These are phyloP conservation scores for Plenodomus biglobosus DNA, from an alignment of 2,329 filamentous ascomycete species.

Conservation along the genomic window DNA sequence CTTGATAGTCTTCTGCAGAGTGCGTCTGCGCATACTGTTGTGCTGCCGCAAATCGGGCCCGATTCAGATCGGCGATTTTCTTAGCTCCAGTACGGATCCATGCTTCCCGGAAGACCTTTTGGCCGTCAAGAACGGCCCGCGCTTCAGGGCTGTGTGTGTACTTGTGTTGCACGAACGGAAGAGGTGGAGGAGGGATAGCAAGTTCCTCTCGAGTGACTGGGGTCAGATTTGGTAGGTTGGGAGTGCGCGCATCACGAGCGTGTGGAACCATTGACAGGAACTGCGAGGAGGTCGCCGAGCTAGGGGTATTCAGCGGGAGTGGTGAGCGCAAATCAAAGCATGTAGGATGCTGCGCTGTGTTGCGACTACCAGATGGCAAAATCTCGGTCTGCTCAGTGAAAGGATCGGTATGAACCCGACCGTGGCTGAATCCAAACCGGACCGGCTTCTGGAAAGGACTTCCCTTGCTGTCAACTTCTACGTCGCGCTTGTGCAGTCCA, in stretches of 20 bases:
- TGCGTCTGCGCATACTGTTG: conserved; percentile 1
- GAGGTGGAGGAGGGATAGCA: conserved; percentile 6
- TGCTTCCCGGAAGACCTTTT: conserved; percentile 7
- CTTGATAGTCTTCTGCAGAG: conserved; percentile 1
- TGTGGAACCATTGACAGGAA: not conserved
- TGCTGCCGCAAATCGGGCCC: not conserved
- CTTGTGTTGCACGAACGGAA: not conserved
- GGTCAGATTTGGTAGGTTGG: not conserved
- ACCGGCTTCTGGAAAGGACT: not conserved
- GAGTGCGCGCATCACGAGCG: not conserved
- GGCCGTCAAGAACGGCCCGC: conserved; percentile 6
- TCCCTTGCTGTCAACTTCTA: not conserved
- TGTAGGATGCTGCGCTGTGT: not conserved
- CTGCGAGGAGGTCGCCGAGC: not conserved
- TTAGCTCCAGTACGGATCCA: conserved; percentile 19
- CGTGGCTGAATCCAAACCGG: conserved; percentile 1
- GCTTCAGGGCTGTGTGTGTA: not conserved
- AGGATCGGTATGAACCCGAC: conserved; percentile 8
- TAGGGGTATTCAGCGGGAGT: not conserved
- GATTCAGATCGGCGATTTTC: conserved; percentile 9
- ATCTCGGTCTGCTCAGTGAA: conserved; percentile 2
- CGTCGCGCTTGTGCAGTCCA: not conserved
- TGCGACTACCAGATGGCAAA: not conserved
- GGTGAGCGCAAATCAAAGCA: not conserved
- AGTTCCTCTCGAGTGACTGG: not conserved